Percentiles rank a stretch among this genome's conserved stretches.
phyloP scores from a whole-genome alignment of 192 early-diverging fungal genomes.

The Linnemannia elongata region DNA sequence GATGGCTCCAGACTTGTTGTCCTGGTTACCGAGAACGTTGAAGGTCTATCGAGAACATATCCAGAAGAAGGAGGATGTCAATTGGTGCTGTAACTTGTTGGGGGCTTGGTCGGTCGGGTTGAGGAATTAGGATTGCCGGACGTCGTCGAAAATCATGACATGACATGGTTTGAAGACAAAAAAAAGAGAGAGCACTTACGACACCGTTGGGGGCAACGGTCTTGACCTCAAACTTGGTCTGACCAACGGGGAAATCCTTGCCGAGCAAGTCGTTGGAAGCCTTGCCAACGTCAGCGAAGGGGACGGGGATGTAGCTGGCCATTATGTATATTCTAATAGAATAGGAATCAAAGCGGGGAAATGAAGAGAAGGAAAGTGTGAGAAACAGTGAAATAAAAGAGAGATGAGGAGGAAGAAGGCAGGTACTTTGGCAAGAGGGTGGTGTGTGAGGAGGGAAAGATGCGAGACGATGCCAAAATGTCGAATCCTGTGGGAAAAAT shows the following conservation, averaged over 20 bases:
- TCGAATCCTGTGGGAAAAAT: slow-evolving; percentile 12
- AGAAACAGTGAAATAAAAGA: background rate
- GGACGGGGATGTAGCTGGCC: slow-evolving; percentile 74
- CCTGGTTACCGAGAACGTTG: slow-evolving; percentile 94
- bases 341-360: background rate
- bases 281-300: slow-evolving; percentile 96
- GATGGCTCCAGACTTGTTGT: slow-evolving; percentile 96
- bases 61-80: background rate
- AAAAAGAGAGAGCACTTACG: slow-evolving; percentile 68
- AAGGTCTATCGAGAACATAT: slow-evolving; percentile 76
- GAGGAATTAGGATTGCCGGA: background rate
- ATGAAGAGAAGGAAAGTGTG: background rate
- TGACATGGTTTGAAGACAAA: background rate
- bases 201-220: slow-evolving; percentile 96
- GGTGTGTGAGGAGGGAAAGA: background rate
- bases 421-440: background rate
- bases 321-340: slow-evolving; percentile 35
- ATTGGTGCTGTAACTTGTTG: background rate
- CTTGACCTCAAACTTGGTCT: slow-evolving; percentile 97
- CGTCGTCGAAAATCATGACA: background rate
- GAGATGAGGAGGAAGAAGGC: background rate
- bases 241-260: slow-evolving; percentile 97
- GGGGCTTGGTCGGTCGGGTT: background rate
- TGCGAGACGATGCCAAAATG: background rate
- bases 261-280: slow-evolving; percentile 92